Evolutionary conservation across 768 basidiomycete genomes (phyloP).

Genomic region (Calocybe indica): DNA sequence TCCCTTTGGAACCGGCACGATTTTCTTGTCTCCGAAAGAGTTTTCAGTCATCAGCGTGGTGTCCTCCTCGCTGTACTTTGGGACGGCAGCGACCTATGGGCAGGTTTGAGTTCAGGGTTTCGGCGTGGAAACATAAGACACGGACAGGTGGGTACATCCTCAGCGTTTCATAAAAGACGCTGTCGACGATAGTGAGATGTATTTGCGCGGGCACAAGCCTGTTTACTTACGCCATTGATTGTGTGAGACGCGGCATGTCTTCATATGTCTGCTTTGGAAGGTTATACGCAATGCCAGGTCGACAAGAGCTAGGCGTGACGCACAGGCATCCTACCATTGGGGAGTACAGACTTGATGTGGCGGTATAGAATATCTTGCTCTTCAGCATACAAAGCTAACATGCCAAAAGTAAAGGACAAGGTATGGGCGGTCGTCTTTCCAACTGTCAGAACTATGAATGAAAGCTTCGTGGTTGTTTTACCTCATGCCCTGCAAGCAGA

Average conservation of each 20-base stretch:
- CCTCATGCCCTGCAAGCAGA: slow-evolving; percentile 60
- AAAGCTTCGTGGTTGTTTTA: slow-evolving; percentile 8
- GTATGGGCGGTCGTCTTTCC: slow-evolving; percentile 33
- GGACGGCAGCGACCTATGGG: slow-evolving; percentile 30
- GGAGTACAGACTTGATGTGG: slow-evolving; percentile 26
- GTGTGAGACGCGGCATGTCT: slow-evolving; percentile 31
- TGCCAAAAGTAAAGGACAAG: slow-evolving; percentile 29
- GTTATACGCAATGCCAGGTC: background rate
- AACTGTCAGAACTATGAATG: background rate
- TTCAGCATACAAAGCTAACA: slow-evolving; percentile 36
- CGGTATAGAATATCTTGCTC: slow-evolving; percentile 37
- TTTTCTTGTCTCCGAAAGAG: slow-evolving; percentile 28
- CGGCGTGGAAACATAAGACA: background rate
- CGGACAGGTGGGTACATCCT: slow-evolving; percentile 41
- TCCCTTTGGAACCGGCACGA: slow-evolving; percentile 37
- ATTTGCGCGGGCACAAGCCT: background rate
- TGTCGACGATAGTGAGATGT: slow-evolving; percentile 10
- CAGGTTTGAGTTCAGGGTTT: background rate
- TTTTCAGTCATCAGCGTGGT: slow-evolving; percentile 31
- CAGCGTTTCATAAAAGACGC: slow-evolving; percentile 45
- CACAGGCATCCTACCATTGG: slow-evolving; percentile 25
- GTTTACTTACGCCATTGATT: slow-evolving; percentile 29
- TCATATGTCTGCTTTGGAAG: slow-evolving; percentile 26
- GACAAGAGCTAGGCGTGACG: slow-evolving; percentile 1
- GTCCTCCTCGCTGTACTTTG: slow-evolving; percentile 42